Evolutionary conservation across 2,329 filamentous ascomycete genomes (phyloP), one percentile per base, ranked within the genome.

Genomic region (Botrytis tulipae): DNA sequence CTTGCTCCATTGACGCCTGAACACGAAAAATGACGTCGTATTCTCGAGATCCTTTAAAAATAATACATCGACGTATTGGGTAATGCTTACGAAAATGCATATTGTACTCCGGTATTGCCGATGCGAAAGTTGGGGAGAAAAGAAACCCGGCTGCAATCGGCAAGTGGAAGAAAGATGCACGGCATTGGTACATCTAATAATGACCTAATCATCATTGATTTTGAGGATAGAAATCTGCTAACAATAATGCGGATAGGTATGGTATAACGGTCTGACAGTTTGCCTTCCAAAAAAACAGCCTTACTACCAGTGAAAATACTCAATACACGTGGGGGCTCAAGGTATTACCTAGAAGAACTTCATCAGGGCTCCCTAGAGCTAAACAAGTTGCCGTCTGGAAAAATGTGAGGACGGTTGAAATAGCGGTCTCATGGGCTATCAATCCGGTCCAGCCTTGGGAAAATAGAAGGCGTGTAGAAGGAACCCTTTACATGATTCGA

Each of bases 281-380:
- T 32, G 48, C 22, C 20, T 18, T 61, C 60, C 40, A 18, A 14
- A 60, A 37, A 22, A 32, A 40, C 62, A 65, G 59, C 29, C 42
- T n/a, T 65, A 25, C 25, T 63, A 18, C 35, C 37, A 42, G 18
- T 71, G 59, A 7, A 51, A 22, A 61, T 51, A 40, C 42, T 42
- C 59, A 25, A 63, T 40, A 29, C 63, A 69, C 71, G 71, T 72
- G 71, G 66, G 25, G 42, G 20, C 40, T 72, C 71, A 72, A 60
- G 71, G 71, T 32, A 51, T 42, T 68, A 60, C 70, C 70, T 68
- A 59, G 70, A 40, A 72, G 29, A 20, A 51, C 48, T 60, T 67
- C 70, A 44, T 51, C 70, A 44, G 44, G 70, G 40, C 40, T 48
- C 69, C 57, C 69, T 63, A 18, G 51, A 60, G 37, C 42, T 60